Conservation (phyloP, 306 rosid genomes). For the Quercus bicolor region DNA sequence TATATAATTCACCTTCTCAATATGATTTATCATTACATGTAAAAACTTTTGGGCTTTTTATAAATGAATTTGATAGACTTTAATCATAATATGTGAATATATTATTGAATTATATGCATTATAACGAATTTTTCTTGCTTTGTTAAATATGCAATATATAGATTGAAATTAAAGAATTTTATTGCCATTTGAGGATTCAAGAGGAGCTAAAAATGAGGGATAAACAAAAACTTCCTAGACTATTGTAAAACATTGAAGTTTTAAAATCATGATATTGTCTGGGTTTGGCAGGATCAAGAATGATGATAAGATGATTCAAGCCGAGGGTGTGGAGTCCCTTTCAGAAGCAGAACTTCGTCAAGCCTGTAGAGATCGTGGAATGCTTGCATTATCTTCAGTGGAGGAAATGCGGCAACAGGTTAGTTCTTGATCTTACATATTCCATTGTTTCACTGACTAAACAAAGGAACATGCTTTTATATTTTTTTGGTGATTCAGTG, state of each 20-base stretch:
- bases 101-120: not conserved
- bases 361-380: slow-evolving; percentile 96
- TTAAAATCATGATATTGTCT: not conserved
- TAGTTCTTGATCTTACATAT: slow-evolving; percentile 21
- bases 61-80: not conserved
- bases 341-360: slow-evolving; percentile 95
- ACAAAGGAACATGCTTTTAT: not conserved
- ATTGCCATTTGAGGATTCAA: not conserved
- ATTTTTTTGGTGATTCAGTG: not conserved
- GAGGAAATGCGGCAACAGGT: slow-evolving; percentile 98
- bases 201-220: not conserved
- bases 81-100: not conserved
- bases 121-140: not conserved
- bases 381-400: slow-evolving; percentile 85
- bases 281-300: slow-evolving; percentile 60
- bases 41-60: not conserved
- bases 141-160: not conserved
- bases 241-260: not conserved
- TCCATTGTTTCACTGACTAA: not conserved
- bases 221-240: not conserved
- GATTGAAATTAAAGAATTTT: not conserved
- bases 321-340: slow-evolving; percentile 91
- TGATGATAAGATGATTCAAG: slow-evolving; percentile 90
- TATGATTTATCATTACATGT: not conserved
- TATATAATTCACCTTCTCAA: not conserved